Evolutionary conservation across 2,329 filamentous ascomycete species (phyloP).

Genomic region (Trichoderma breve): DNA sequence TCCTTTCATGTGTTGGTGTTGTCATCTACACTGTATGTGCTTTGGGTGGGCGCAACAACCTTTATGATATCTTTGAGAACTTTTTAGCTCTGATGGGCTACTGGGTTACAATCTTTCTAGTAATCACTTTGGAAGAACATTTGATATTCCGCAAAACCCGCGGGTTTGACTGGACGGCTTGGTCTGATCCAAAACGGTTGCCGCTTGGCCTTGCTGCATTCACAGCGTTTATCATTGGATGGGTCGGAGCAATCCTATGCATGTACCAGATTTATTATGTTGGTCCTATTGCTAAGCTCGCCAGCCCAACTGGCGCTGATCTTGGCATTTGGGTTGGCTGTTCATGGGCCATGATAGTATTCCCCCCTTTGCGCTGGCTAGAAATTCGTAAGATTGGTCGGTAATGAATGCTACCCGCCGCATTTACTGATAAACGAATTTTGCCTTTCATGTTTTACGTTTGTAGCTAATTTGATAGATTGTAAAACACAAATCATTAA

Average conservation of each 20-base stretch:
- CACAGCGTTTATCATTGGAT: constrained; percentile 43
- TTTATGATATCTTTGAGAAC: constrained; percentile 54
- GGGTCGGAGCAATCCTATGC: constrained; percentile 53
- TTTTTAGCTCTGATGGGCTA: constrained; percentile 55
- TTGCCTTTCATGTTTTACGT: too few relatives aligned
- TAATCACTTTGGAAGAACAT: constrained; percentile 47
- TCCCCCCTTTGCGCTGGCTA: constrained; percentile 29
- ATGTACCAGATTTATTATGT: constrained; percentile 60
- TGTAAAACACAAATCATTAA: too few relatives aligned
- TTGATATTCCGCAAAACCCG: constrained; percentile 42
- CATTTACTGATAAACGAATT: too few relatives aligned
- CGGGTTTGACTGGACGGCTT: constrained; percentile 44
- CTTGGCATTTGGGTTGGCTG: constrained; percentile 59
- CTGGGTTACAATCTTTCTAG: constrained; percentile 52
- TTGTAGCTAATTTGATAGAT: too few relatives aligned
- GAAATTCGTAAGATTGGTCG: constrained; percentile 31
- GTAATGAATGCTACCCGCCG: constrained; percentile 12
- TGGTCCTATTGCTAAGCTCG: constrained; percentile 55
- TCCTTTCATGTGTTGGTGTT: constrained; percentile 49
- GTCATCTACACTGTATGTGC: constrained; percentile 55
- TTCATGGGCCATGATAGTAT: constrained; percentile 56
- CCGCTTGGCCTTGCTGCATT: constrained; percentile 46
- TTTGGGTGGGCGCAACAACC: constrained; percentile 51
- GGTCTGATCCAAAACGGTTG: constrained; percentile 46
- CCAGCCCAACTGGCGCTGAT: constrained; percentile 42